Percentiles rank a stretch among this genome's conserved stretches.
These are phyloP conservation scores for Helotiales sp. DNA, from an alignment of 2,329 filamentous ascomycete genomes.

Conservation along the genomic window DNA sequence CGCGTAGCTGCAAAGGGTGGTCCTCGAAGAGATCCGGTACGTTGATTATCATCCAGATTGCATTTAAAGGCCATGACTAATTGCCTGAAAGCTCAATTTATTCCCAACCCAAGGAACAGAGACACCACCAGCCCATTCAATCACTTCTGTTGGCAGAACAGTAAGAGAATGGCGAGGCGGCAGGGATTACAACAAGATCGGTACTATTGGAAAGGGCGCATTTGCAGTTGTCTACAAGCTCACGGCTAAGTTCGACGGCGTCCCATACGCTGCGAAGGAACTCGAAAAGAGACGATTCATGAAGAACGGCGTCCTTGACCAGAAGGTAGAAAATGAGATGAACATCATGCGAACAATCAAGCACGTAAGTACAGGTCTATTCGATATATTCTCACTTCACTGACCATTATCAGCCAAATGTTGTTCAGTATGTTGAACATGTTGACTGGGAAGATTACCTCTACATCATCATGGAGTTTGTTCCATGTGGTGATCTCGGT, in stretches of 20 bases:
- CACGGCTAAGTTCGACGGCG: constrained; percentile 82
- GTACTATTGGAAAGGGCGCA: constrained; percentile 86
- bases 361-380: constrained; percentile 65
- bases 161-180: constrained; percentile 81
- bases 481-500: constrained; percentile 82
- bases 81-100: constrained; percentile 34
- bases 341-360: constrained; percentile 86
- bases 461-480: constrained; percentile 97
- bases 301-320: constrained; percentile 87
- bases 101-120: constrained; percentile 40
- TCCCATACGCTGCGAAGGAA: constrained; percentile 89
- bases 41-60: not conserved
- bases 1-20: constrained; percentile 15
- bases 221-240: constrained; percentile 95
- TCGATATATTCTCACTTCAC: constrained; percentile 14
- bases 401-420: constrained; percentile 66
- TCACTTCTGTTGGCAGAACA: constrained; percentile 39
- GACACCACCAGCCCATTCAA: constrained; percentile 29
- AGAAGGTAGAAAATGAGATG: constrained; percentile 96
- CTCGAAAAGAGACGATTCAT: constrained; percentile 92
- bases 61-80: constrained; percentile 21
- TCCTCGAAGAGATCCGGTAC: constrained; percentile 35
- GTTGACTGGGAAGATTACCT: constrained; percentile 80
- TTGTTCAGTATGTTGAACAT: constrained; percentile 90
- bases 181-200: constrained; percentile 80